A percentile compares a stretch with the other conserved stretches of the same genome.
phyloP scores from a whole-genome alignment of 106 monocot species.

The Acanthochlamys bracteata region DNA sequence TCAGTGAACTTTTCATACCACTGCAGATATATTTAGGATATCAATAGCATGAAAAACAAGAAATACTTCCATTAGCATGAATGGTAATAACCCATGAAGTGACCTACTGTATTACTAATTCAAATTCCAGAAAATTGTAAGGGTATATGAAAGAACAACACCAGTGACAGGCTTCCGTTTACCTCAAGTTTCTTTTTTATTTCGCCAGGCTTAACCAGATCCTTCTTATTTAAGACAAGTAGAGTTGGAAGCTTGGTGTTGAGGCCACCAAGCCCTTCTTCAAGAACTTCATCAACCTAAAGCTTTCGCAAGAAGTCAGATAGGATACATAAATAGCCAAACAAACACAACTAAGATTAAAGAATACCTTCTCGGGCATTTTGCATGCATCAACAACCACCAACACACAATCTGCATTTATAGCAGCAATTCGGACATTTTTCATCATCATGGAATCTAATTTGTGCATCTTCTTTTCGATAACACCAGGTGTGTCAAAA shows the following conservation, averaged over 20 bases:
- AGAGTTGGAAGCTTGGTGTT: constrained; percentile 55
- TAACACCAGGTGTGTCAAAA: constrained; percentile 95
- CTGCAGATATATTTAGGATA: constrained; percentile 21
- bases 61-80: too few species aligned
- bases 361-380: constrained; percentile 67
- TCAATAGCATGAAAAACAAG: not conserved
- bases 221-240: constrained; percentile 91
- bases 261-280: constrained; percentile 63
- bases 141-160: too few species aligned
- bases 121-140: too few species aligned
- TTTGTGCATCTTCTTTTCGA: constrained; percentile 86
- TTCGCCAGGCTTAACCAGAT: constrained; percentile 95
- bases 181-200: constrained; percentile 85
- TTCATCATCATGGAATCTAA: constrained; percentile 97
- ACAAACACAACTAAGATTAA: constrained; percentile 1
- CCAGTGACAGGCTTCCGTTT: too few species aligned
- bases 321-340: not conserved
- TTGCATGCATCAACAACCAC: constrained; percentile 93
- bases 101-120: too few species aligned
- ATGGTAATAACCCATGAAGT: too few species aligned
- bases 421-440: constrained; percentile 78
- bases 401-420: constrained; percentile 89
- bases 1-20: constrained; percentile 90
- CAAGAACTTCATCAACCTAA: constrained; percentile 85
- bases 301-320: constrained; percentile 5